phyloP scores from a whole-genome alignment of 768 basidiomycete species.

The Psilocybe subaeruginosa region DNA sequence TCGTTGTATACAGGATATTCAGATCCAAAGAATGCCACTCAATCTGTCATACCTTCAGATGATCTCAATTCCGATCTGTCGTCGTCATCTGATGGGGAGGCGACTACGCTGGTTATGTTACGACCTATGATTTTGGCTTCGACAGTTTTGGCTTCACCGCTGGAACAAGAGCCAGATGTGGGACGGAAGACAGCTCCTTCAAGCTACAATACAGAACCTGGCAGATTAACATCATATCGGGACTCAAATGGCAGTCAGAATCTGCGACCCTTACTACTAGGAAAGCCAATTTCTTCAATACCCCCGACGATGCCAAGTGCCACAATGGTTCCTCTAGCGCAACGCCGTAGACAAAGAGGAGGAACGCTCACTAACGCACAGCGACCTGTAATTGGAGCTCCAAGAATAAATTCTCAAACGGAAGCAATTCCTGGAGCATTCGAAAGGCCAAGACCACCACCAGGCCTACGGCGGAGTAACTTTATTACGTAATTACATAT shows the following conservation, averaged over 20 bases:
- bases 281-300: constrained; percentile 28
- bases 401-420: constrained; percentile 22
- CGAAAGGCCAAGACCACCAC: constrained; percentile 48
- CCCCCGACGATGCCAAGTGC: constrained; percentile 24
- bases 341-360: constrained; percentile 26
- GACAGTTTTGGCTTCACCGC: constrained; percentile 7
- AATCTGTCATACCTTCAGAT: not conserved
- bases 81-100: constrained; percentile 2
- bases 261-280: constrained; percentile 38
- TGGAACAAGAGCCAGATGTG: not conserved
- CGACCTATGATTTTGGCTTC: constrained; percentile 31
- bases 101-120: constrained; percentile 12
- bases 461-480: constrained; percentile 13
- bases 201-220: not conserved
- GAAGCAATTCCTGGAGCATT: constrained; percentile 30
- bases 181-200: not conserved
- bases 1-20: constrained; percentile 7
- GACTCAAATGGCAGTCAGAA: constrained; percentile 8
- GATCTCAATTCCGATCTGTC: not conserved
- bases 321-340: constrained; percentile 31
- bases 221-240: not conserved
- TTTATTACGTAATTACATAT: constrained; percentile 5
- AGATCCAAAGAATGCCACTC: constrained; percentile 2
- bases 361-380: constrained; percentile 26
- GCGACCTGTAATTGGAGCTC: constrained; percentile 33